Base-by-base conservation (phyloP, 2,329 filamentous ascomycete species). In the Pseudonectria buxi region DNA sequence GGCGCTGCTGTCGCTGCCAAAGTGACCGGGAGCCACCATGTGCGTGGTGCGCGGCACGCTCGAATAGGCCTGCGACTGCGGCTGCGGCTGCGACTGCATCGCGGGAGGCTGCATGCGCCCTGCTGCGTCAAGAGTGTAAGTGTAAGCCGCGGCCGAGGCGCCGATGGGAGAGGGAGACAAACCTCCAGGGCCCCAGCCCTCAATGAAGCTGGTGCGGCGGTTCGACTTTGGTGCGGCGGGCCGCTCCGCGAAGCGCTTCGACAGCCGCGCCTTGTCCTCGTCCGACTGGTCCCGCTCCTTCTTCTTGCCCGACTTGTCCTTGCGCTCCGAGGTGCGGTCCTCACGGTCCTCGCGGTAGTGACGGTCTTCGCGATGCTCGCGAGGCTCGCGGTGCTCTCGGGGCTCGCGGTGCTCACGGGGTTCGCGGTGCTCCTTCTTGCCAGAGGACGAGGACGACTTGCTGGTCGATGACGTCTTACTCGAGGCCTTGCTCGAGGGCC, bases 231-330 rank as follows among this genome's bases (percentile, higher is more conserved):
- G 37, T 45, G 33, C 22, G 46, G 50, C 38, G 14, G 57, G 58
- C 29, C 50, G 51, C 35, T 62, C 56, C 24, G 62, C 62, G 41
- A 65, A 64, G 18, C 62, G 59, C 36, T 51, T 52, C 22, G 56
- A 57, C 34, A 65, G 53, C 12, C 62, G 61, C 30, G 60, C 58
- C 45, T 59, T 61, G 33, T 59, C 56, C 22, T 49, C 53, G 36
- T 54, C 51, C 37, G 51, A 45, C 30, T 56, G 6, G 11, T 16
- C 31, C 7, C 31, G 18, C 13, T 46, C 46, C 33, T 32, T 35
- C n/a, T 22, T 51, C 47, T 25, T 45, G 44, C 34, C 33, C 38
- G 18, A 22, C 18, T 22, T 22, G 5, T 22, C 18, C 32, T 54
- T 50, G 28, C 43, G 45, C 15, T 47, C 45, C 11, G 28, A 14